Percentiles rank a stretch among this genome's conserved stretches.
phyloP scores from a whole-genome alignment of 106 monocot species.

The Dendrobium officinale region DNA sequence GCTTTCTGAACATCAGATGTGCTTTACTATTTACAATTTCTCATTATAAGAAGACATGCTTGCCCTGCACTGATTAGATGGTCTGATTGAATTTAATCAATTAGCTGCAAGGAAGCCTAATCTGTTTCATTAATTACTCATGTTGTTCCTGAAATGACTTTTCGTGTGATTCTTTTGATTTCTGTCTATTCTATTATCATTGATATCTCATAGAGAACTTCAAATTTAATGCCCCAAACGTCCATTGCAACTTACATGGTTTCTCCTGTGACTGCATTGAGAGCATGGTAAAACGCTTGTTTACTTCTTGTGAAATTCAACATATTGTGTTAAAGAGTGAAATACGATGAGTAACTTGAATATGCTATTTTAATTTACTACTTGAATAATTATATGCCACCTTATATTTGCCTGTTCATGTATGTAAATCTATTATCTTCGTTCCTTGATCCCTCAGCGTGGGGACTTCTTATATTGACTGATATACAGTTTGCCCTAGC shows the following conservation, averaged over 20 bases:
- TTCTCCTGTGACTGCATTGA: too few species aligned
- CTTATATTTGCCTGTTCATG: neutral
- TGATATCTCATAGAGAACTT: neutral
- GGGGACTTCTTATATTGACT: neutral
- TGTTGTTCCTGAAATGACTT: neutral
- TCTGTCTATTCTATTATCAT: neutral
- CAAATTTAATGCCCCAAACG: neutral
- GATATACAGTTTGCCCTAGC: neutral
- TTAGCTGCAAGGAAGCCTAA: neutral
- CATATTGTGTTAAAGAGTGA: neutral
- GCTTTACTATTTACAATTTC: neutral
- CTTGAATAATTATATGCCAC: neutral
- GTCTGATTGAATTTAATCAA: too few species aligned
- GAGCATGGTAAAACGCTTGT: neutral
- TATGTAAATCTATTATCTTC: neutral
- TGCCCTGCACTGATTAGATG: too few species aligned
- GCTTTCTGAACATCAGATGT: neutral
- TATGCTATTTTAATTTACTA: neutral
- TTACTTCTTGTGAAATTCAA: neutral
- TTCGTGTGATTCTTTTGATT: neutral
- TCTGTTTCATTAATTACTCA: neutral
- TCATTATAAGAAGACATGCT: neutral
- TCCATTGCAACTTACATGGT: neutral
- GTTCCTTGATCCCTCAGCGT: neutral
- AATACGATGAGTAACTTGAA: neutral